A percentile compares a stretch with the other conserved stretches of the same genome.
These are phyloP conservation scores for Leccinellum albellum DNA, from an alignment of 768 basidiomycete species.

Conservation along the genomic window DNA sequence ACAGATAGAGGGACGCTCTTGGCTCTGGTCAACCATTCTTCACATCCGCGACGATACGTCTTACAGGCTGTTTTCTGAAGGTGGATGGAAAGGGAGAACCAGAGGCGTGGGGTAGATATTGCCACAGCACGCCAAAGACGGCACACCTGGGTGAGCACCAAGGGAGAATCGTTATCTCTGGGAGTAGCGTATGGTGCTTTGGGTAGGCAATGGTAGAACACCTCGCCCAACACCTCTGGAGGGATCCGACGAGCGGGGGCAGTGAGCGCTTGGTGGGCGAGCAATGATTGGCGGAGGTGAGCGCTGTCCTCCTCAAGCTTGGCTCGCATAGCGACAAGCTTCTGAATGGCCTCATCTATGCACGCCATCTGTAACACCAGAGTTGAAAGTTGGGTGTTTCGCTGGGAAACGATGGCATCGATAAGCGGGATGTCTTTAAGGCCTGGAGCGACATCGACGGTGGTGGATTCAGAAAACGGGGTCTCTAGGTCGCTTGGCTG, in stretches of 20 bases:
- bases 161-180: conserved; percentile 15
- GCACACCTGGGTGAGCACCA: conserved; percentile 28
- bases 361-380: conserved; percentile 18
- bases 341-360: conserved; percentile 16
- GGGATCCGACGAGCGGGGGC: conserved; percentile 21
- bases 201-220: conserved; percentile 29
- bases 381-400: conserved; percentile 18
- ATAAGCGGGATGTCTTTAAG: conserved; percentile 15
- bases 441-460: conserved; percentile 9
- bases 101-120: conserved; percentile 30
- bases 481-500: conserved; percentile 19
- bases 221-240: conserved; percentile 30
- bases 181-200: conserved; percentile 24
- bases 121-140: conserved; percentile 31
- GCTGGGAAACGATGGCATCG: conserved; percentile 17
- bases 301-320: conserved; percentile 17
- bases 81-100: conserved; percentile 27
- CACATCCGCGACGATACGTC: conserved; percentile 17
- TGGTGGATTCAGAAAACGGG: neutral
- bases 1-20: conserved; percentile 24
- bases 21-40: conserved; percentile 28
- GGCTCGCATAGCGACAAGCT: conserved; percentile 14
- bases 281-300: conserved; percentile 20
- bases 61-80: conserved; percentile 10
- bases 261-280: conserved; percentile 21